Base-by-base conservation (phyloP, 169 alveolate genomes). In the Plasmodium chabaudi region DNA sequence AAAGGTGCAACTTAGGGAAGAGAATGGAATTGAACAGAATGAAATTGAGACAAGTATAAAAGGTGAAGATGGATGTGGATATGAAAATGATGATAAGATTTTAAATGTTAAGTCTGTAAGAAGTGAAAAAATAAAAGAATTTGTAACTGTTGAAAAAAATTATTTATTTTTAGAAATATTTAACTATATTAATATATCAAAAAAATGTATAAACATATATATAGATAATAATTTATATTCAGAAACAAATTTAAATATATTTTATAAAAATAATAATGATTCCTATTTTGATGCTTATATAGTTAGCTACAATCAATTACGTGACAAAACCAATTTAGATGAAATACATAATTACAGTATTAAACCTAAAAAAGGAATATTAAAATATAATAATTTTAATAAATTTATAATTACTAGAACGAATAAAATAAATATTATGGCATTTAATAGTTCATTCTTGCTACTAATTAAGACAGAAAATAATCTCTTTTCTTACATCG, bases 261-360 rank as follows among this genome's bases (percentile, higher is more conserved):
- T 61, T 75, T 75, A 75, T 51, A 75, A 63, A 6, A 60, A 75
- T 56, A 75, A 60, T 5, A 75, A 19, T 51, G 88, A 75, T 42
- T 61, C 88, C 0, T 75, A 75, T 21, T 75, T 75, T 49, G 74
- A 75, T 27, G 75, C 88, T 6, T 75, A 75, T 42, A 55, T 75
- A 23, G 70, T 75, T 13, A 61, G 34, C 51, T 67, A 75, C 39
- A 63, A 75, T 39, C 69, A 75, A 67, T 10, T 12, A 9, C 47
- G 60, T 23, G 63, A 55, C 17, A 10, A 51, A 9, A 15, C 5
- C n/a, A 9, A 46, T 15, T 19, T 5, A 44, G 74, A 75, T 9
- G 88, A 63, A 27, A 75, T 75, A 6, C 7, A 49, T 12, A 75
- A 75, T 10, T 75, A 23, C 46, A 74, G 51, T 2, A 68, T 75